Percentiles rank a stretch among this genome's conserved stretches.
Evolutionary conservation across 306 rosid species (phyloP).

Genomic region (Leucaena leucocephala): DNA sequence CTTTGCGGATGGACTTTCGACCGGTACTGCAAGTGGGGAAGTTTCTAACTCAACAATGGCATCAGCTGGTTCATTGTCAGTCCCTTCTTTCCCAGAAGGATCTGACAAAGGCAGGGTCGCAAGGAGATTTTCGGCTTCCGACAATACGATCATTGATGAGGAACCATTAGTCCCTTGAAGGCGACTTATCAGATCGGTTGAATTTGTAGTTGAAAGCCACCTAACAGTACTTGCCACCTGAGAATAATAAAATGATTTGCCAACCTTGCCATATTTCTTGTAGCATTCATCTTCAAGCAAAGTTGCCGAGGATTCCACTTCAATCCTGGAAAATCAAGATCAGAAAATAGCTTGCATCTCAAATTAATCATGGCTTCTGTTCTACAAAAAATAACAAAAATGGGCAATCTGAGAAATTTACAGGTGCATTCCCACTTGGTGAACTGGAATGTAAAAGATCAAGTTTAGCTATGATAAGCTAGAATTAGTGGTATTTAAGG

Average conservation of each 20-base stretch:
- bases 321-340: constrained; percentile 55
- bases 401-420: neutral
- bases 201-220: constrained; percentile 74
- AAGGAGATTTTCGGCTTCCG: constrained; percentile 43
- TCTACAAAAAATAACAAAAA: too few species aligned
- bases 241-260: constrained; percentile 92
- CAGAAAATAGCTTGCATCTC: constrained; percentile 8
- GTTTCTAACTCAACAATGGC: constrained; percentile 42
- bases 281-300: constrained; percentile 87
- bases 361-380: neutral
- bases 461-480: neutral
- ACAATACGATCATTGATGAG: constrained; percentile 29
- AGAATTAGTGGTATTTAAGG: neutral
- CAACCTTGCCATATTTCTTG: constrained; percentile 74
- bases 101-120: constrained; percentile 36
- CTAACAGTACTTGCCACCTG: constrained; percentile 90
- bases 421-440: neutral
- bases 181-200: constrained; percentile 51
- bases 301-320: constrained; percentile 58
- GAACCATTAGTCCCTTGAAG: constrained; percentile 45
- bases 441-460: constrained; percentile 2
- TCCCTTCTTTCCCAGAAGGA: constrained; percentile 41
- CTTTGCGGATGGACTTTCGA: constrained; percentile 45
- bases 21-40: constrained; percentile 34
- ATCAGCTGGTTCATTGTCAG: constrained; percentile 31